A percentile compares a stretch with the other conserved stretches of the same genome.
These are phyloP conservation scores for Blastobotrys persicus DNA, from an alignment of 1,139 yeast genomes.

Conservation along the genomic window DNA sequence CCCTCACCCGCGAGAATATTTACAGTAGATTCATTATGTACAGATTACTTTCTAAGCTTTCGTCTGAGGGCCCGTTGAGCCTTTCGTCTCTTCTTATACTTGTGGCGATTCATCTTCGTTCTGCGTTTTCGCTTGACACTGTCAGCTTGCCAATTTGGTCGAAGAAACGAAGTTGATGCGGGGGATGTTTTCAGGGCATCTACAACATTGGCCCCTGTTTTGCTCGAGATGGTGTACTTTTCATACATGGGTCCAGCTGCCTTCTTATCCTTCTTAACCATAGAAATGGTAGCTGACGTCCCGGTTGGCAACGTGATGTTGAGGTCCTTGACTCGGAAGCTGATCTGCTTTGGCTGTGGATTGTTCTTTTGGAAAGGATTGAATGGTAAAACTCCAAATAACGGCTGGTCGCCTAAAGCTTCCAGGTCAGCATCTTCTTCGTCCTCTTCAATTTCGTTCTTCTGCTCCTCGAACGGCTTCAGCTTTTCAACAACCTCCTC, in stretches of 20 bases:
- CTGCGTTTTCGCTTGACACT: constrained; percentile 46
- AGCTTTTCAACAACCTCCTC: constrained; percentile 23
- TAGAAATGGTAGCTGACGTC: constrained; percentile 14
- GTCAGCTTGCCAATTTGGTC: constrained; percentile 29
- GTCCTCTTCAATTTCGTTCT: constrained; percentile 15
- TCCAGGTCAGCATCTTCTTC: constrained; percentile 17
- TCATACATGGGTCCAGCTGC: constrained; percentile 4
- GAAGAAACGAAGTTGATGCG: constrained; percentile 15
- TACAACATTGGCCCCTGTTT: constrained; percentile 3
- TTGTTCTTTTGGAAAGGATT: constrained; percentile 4
- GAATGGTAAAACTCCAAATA: constrained; percentile 4
- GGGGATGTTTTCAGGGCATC: constrained; percentile 10
- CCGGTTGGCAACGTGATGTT: constrained; percentile 16
- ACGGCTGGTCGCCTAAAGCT: constrained; percentile 4
- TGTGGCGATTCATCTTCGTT: constrained; percentile 48
- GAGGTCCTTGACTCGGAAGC: constrained; percentile 17
- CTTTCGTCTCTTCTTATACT: constrained; percentile 46
- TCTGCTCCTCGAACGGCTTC: constrained; percentile 22
- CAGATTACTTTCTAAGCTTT: constrained; percentile 32
- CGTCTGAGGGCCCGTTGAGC: constrained; percentile 43
- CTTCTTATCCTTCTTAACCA: constrained; percentile 12
- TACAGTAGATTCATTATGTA: constrained; percentile 7
- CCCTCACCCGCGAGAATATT: no score
- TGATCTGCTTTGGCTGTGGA: constrained; percentile 13
- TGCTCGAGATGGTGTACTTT: constrained; percentile 5